A percentile compares a stretch with the other conserved stretches of the same genome.
Conservation (phyloP, 129 eudicot species). For the Pulicaria dysenterica region DNA sequence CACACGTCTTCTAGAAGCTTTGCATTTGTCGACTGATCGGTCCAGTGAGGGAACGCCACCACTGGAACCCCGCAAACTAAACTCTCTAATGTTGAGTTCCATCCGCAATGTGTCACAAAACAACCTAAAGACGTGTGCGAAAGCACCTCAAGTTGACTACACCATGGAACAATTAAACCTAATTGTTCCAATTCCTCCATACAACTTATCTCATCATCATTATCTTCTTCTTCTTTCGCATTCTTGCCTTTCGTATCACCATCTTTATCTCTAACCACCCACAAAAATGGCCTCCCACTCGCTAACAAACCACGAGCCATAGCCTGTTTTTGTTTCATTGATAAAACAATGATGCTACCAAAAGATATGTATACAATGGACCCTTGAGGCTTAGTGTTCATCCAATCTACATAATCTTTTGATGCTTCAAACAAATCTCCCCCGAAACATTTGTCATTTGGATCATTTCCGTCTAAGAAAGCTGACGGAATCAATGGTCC, state of each 20-base stretch:
- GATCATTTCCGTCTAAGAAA: constrained; percentile 41
- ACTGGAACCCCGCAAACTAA: constrained; percentile 58
- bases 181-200: constrained; percentile 11
- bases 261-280: constrained; percentile 51
- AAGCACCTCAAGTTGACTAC: constrained; percentile 52
- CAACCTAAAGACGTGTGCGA: constrained; percentile 53
- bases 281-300: constrained; percentile 42
- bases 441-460: constrained; percentile 45
- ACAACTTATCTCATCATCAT: constrained; percentile 2
- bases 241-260: constrained; percentile 43
- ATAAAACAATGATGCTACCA: constrained; percentile 54
- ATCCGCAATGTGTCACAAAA: constrained; percentile 67
- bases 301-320: constrained; percentile 43
- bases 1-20: constrained; percentile 62
- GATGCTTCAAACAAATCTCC: constrained; percentile 45
- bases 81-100: constrained; percentile 65
- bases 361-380: constrained; percentile 58
- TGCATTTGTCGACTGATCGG: constrained; percentile 61
- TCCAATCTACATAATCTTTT: constrained; percentile 35
- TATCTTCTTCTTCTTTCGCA: constrained; percentile 30
- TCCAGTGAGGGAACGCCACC: constrained; percentile 73
- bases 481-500: constrained; percentile 73
- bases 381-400: constrained; percentile 41
- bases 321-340: constrained; percentile 48
- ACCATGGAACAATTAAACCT: constrained; percentile 54